A percentile compares a stretch with the other conserved stretches of the same genome.
phyloP scores from a whole-genome alignment of 164 flowering plant species.

The Chimonanthus salicifolius region DNA sequence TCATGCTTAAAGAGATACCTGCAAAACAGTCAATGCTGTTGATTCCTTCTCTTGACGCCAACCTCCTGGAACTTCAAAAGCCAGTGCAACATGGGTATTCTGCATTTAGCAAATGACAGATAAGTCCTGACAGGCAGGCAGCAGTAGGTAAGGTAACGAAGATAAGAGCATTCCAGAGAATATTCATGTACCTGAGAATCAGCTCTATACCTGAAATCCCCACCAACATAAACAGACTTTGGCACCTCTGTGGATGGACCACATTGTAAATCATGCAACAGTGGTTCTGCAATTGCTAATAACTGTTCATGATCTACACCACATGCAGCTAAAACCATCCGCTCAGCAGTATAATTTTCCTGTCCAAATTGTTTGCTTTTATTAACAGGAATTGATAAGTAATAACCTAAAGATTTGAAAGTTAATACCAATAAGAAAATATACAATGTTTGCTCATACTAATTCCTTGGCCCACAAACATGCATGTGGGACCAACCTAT shows the following conservation, averaged over 20 bases:
- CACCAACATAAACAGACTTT: slow-evolving; percentile 62
- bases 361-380: slow-evolving; percentile 11
- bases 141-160: neutral
- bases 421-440: neutral
- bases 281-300: slow-evolving; percentile 60
- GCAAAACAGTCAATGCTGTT: slow-evolving; percentile 57
- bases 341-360: slow-evolving; percentile 76
- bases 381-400: neutral
- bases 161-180: neutral
- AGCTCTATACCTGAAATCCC: slow-evolving; percentile 59
- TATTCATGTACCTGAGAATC: slow-evolving; percentile 41
- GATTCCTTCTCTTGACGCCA: slow-evolving; percentile 64
- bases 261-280: slow-evolving; percentile 53
- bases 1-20: slow-evolving; percentile 32
- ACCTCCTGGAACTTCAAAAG: slow-evolving; percentile 79
- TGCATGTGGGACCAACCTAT: neutral
- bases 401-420: neutral
- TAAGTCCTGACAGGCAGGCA: neutral
- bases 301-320: slow-evolving; percentile 75
- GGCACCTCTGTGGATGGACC: slow-evolving; percentile 39
- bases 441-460: neutral
- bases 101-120: slow-evolving; percentile 11
- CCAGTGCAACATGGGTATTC: slow-evolving; percentile 70
- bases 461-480: neutral
- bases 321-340: slow-evolving; percentile 79